Evolutionary conservation across 805 yeast species (phyloP).

Genomic region (Lipomyces anomalus): DNA sequence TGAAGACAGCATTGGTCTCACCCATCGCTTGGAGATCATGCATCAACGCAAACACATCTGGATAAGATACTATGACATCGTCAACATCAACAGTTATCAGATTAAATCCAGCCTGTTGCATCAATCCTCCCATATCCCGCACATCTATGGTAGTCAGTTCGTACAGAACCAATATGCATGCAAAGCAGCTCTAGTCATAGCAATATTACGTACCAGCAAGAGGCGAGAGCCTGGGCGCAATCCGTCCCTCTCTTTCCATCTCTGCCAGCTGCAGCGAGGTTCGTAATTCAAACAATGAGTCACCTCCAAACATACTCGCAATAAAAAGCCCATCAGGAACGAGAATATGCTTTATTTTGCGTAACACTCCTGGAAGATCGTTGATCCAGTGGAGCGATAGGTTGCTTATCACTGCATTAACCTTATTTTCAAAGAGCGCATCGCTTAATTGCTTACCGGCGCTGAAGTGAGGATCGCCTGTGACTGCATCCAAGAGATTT

Average conservation of each 20-base stretch:
- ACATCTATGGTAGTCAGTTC: conserved; percentile 45
- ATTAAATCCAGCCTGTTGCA: conserved; percentile 72
- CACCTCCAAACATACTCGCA: conserved; percentile 79
- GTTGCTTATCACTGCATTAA: conserved; percentile 70
- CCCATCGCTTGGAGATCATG: conserved; percentile 78
- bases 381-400: conserved; percentile 79
- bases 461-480: conserved; percentile 34
- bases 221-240: conserved; percentile 77
- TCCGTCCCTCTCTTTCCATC: conserved; percentile 69
- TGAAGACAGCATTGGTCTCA: conserved; percentile 61
- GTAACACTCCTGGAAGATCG: conserved; percentile 64
- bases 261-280: conserved; percentile 79
- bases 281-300: conserved; percentile 74
- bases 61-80: conserved; percentile 73
- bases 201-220: conserved; percentile 40
- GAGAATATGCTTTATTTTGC: conserved; percentile 50
- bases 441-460: conserved; percentile 7
- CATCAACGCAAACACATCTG: conserved; percentile 60
- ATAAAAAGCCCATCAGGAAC: conserved; percentile 78
- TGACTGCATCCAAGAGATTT: conserved; percentile 36
- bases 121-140: conserved; percentile 64
- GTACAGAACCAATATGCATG: background rate
- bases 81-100: conserved; percentile 80
- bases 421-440: conserved; percentile 33
- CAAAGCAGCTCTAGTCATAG: no score